Evolutionary conservation across 2,329 filamentous ascomycete genomes (phyloP).

Genomic region (Cyphellophora attinorum): DNA sequence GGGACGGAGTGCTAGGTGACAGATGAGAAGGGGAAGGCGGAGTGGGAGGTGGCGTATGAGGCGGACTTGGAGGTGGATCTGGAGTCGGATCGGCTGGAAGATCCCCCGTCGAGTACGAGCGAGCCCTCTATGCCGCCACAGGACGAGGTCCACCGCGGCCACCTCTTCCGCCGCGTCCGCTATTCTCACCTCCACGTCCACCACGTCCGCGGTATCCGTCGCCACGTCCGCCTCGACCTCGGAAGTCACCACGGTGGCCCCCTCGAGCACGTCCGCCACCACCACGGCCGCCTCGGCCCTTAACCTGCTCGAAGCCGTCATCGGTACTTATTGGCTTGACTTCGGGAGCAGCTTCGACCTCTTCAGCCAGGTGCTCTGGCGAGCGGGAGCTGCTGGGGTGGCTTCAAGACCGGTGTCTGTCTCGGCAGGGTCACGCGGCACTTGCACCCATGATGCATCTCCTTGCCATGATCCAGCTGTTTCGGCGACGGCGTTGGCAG

Average conservation of each 20-base stretch:
- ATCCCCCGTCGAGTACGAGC: no score
- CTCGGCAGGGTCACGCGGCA: conserved; percentile 64
- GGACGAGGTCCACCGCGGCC: conserved; percentile 7
- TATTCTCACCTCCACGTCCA: conserved; percentile 18
- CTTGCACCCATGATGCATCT: conserved; percentile 57
- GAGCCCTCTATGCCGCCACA: no score
- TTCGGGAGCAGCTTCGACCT: conserved; percentile 45
- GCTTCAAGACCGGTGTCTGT: conserved; percentile 57
- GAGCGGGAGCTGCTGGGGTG: conserved; percentile 41
- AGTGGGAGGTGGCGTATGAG: no score
- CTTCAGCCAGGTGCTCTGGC: conserved; percentile 69
- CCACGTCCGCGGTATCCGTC: no score
- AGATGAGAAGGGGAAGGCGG: no score
- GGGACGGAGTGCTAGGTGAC: no score
- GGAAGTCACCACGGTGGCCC: conserved; percentile 21
- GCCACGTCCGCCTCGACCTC: conserved; percentile 25
- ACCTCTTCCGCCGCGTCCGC: conserved; percentile 22
- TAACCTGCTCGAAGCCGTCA: conserved; percentile 28
- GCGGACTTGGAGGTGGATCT: no score
- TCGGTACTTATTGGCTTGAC: conserved; percentile 23
- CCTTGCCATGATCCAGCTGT: conserved; percentile 46
- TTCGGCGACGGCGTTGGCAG: conserved; percentile 38
- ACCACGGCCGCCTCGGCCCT: conserved; percentile 23
- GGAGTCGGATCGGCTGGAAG: no score
- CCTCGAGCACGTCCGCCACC: conserved; percentile 24